phyloP scores from a whole-genome alignment of 2,329 filamentous ascomycete genomes.

The Seiridium unicorne region DNA sequence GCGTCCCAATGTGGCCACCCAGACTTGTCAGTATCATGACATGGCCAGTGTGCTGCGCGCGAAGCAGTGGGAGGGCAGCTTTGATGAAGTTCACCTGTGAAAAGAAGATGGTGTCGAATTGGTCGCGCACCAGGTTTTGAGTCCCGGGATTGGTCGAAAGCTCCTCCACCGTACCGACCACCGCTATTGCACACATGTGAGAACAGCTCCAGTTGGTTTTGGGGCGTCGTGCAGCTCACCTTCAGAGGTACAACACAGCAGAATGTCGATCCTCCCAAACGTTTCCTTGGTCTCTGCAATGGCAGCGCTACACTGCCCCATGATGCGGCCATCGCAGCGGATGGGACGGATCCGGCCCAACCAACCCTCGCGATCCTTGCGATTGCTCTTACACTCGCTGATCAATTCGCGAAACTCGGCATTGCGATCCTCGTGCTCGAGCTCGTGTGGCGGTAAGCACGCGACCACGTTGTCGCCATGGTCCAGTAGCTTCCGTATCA shows the following conservation, averaged over 20 bases:
- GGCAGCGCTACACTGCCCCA: conserved; percentile 77
- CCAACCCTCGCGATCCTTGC: conserved; percentile 73
- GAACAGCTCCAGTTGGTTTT: neutral
- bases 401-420: conserved; percentile 79
- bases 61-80: conserved; percentile 75
- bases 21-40: conserved; percentile 88
- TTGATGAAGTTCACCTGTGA: conserved; percentile 96
- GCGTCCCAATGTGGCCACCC: conserved; percentile 88
- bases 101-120: conserved; percentile 95
- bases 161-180: conserved; percentile 91
- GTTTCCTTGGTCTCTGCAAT: conserved; percentile 81
- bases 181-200: conserved; percentile 48
- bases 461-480: conserved; percentile 91
- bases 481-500: conserved; percentile 78
- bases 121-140: conserved; percentile 77
- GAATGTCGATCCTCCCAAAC: conserved; percentile 85
- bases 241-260: conserved; percentile 87
- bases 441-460: conserved; percentile 75
- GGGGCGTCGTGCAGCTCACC: conserved; percentile 42
- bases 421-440: conserved; percentile 73
- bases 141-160: conserved; percentile 71
- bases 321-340: conserved; percentile 59
- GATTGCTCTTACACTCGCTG: conserved; percentile 61
- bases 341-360: conserved; percentile 71
- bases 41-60: conserved; percentile 80